Base-by-base conservation (phyloP, 2,329 filamentous ascomycete species). In the Fusarium sp. region DNA sequence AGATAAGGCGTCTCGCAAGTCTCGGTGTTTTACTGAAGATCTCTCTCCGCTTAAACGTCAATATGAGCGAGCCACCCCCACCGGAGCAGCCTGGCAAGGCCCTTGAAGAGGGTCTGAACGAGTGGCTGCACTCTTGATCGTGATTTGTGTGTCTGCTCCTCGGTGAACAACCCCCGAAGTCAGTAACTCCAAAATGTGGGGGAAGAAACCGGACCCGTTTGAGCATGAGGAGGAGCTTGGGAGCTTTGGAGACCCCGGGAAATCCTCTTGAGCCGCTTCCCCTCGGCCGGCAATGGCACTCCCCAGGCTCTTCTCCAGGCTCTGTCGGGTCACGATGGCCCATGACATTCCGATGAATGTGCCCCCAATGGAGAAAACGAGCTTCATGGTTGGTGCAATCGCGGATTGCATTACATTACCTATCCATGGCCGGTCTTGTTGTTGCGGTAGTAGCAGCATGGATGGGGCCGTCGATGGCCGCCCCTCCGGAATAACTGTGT, bases 261-360 rank as follows among this genome's bases (percentile, higher is more conserved):
- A 78, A 78, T 78, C 77, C 74, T 78, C 77, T 78, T 78, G 74
- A 66, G 52, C 59, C 69, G 71, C 71, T 73, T 75, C 73, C 73
- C 67, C 71, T 75, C 72, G 73, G 70, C 70, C 69, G 72, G 70
- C 71, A 71, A 62, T 58, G 57, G 52, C 68, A 67, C 61, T 65
- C n/a, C n/a, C n/a, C n/a, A n/a, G n/a, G n/a, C n/a, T n/a, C n/a
- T n/a, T n/a, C n/a, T n/a, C n/a, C n/a, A 38, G 46, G 37, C 59
- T 48, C 39, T 48, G 31, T 35, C 63, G 55, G 69, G 71, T 71
- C 69, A 69, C 71, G 64, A 71, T 66, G 67, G 69, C 53, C 68
- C 68, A 64, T 65, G 42, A 44, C 50, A 57, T 74, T 63, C 71
- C 69, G 71, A 71, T 52, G 31, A 41, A 55, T 46, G 57, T 57